These are phyloP conservation scores for Artemisia argyi DNA, from an alignment of 129 eudicot species.

Conservation along the genomic window DNA sequence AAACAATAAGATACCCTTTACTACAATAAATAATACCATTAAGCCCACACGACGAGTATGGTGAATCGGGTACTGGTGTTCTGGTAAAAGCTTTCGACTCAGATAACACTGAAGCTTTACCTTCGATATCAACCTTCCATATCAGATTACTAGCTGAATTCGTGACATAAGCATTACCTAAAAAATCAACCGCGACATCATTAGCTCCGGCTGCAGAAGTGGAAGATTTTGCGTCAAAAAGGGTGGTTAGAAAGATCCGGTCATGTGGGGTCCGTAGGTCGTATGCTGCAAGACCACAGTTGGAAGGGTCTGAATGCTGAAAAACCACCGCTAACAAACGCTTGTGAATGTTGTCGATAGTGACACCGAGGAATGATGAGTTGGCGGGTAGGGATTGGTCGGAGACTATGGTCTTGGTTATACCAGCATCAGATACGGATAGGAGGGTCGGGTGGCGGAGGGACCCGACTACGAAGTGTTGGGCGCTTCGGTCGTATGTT, in stretches of 20 bases:
- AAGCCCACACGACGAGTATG: conserved; percentile 51
- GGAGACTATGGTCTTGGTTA: conserved; percentile 49
- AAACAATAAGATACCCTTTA: conserved; percentile 63
- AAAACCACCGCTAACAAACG: conserved; percentile 68
- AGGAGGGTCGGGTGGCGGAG: conserved; percentile 51
- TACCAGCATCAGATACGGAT: conserved; percentile 87
- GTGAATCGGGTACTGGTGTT: conserved; percentile 25
- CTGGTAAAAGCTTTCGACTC: conserved; percentile 45
- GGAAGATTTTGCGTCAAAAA: conserved; percentile 32
- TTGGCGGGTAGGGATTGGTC: conserved; percentile 54
- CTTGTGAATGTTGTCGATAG: conserved; percentile 44
- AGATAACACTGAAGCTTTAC: conserved; percentile 50
- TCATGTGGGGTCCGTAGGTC: conserved; percentile 50
- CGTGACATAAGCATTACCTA: conserved; percentile 78
- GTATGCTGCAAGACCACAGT: conserved; percentile 65
- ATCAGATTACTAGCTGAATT: conserved; percentile 64
- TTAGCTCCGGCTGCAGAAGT: conserved; percentile 52
- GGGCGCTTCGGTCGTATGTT: conserved; percentile 60
- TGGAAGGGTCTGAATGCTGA: conserved; percentile 38
- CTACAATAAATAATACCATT: conserved; percentile 62
- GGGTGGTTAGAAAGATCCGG: conserved; percentile 63
- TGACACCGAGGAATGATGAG: conserved; percentile 69
- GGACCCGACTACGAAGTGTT: conserved; percentile 78
- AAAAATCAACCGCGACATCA: conserved; percentile 65
- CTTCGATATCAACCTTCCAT: conserved; percentile 60